Conservation (phyloP, 805 yeast genomes). For the Lipomyces starkeyi region DNA sequence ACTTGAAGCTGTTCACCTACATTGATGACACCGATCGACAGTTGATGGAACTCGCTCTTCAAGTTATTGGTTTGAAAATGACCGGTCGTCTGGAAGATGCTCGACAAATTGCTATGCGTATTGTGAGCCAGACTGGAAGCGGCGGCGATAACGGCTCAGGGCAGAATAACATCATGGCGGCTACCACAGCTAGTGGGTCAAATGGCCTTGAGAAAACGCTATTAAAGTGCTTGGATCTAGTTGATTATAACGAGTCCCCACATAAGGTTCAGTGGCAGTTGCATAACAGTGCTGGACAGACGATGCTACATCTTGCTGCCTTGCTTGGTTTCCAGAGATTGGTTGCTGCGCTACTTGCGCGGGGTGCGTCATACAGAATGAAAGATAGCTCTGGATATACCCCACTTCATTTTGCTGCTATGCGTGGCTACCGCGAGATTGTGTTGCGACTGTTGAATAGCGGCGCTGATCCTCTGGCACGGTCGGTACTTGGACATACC, state of each 20-base stretch:
- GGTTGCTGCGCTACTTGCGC: slow-evolving; percentile 65
- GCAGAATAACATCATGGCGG: slow-evolving; percentile 37
- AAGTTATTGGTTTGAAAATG: slow-evolving; percentile 96
- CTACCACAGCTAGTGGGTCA: slow-evolving; percentile 12
- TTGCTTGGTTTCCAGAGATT: slow-evolving; percentile 71
- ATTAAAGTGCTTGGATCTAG: slow-evolving; percentile 63
- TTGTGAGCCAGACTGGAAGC: slow-evolving; percentile 66
- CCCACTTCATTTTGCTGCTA: slow-evolving; percentile 85
- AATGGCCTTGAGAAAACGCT: slow-evolving; percentile 51
- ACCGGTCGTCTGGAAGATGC: slow-evolving; percentile 96
- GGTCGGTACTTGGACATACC: slow-evolving; percentile 55
- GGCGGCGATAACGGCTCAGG: slow-evolving; percentile 47
- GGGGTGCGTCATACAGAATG: slow-evolving; percentile 62
- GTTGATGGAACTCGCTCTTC: slow-evolving; percentile 91
- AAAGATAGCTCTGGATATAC: slow-evolving; percentile 83
- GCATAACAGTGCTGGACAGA: slow-evolving; percentile 83
- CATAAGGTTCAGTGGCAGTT: slow-evolving; percentile 74
- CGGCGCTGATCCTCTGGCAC: slow-evolving; percentile 63
- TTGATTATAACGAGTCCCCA: slow-evolving; percentile 58
- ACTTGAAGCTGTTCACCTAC: slow-evolving; percentile 77
- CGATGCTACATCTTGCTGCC: slow-evolving; percentile 84
- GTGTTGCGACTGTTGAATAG: slow-evolving; percentile 66
- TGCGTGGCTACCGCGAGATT: slow-evolving; percentile 72
- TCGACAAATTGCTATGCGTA: slow-evolving; percentile 86
- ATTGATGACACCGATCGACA: slow-evolving; percentile 95